Base-by-base conservation (phyloP, 352 stramenopile genomes). In the Pythium oligandrum region DNA sequence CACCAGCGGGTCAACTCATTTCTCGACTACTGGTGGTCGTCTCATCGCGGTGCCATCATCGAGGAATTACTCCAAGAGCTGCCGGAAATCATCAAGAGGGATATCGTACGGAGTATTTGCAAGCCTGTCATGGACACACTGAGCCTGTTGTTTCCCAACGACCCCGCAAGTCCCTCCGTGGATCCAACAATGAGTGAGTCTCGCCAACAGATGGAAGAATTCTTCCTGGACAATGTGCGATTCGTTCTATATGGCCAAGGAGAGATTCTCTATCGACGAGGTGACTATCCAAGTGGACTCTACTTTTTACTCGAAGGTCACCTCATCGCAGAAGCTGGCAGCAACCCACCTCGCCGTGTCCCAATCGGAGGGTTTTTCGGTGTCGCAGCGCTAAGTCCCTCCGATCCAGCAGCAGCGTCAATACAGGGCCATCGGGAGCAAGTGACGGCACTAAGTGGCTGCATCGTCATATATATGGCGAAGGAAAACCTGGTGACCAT, bases 21-120 rank as follows among this genome's bases (percentile, higher is more conserved):
- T 43, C 43, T 88, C 9, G 74, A 88, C 44, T 88, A 78, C 17
- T 88, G 77, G 77, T 86, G 77, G 77, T 82, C 74, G 10, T 61
- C 74, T 4, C 77, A 88, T 40, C 72, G 77, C 6, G 75, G 78
- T 6, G 75, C 78, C 11, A 80, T 85, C 44, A 76, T 88, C 40
- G 71, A 75, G 37, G 69, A 86, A 30, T 48, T 88, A 6, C 50
- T 88, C 4, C 40, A 77, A 6, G 75, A 88, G 35, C 63, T 88
- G 1, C 78, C 78, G 0, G 54, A 50, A 26, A 70, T 52, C 7
- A 83, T 86, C 44, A 81, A 86, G 40, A 66, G 70, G 3, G 75
- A 86, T 36, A 83, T 88, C 11, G 55, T 78, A 2, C 61, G 61
- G 2, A 86, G 75, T 39, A 86, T 88, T 33, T 88, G 73, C 36